A percentile compares a stretch with the other conserved stretches of the same genome.
Evolutionary conservation across 2,329 filamentous ascomycete species (phyloP).

Genomic region (Cladobotryum protrusum): DNA sequence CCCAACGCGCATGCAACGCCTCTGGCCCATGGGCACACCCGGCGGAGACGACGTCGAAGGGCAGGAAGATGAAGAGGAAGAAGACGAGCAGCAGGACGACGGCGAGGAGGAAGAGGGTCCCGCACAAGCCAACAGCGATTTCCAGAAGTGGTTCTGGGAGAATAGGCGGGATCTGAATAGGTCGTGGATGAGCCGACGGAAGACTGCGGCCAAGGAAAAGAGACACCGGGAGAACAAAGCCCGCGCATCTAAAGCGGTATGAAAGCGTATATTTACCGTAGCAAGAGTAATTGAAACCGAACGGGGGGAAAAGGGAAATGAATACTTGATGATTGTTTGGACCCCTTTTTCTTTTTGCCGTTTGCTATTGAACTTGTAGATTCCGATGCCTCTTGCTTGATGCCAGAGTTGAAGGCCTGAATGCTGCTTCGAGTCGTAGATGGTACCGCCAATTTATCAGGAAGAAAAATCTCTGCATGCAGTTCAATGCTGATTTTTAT

Average conservation of each 20-base stretch:
- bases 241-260: slow-evolving; percentile 37
- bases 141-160: slow-evolving; percentile 64
- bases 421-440: too few relatives aligned
- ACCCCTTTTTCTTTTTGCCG: neutral
- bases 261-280: slow-evolving; percentile 6
- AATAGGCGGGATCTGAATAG: slow-evolving; percentile 58
- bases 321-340: neutral
- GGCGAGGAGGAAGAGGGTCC: slow-evolving; percentile 19
- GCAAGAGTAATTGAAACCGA: neutral
- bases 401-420: too few relatives aligned
- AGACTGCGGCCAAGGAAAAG: slow-evolving; percentile 59
- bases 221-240: slow-evolving; percentile 59
- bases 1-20: slow-evolving; percentile 56
- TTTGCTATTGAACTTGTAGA: neutral
- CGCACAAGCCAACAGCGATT: slow-evolving; percentile 39
- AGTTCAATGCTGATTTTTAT: too few relatives aligned
- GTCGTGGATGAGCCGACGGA: slow-evolving; percentile 60
- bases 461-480: too few relatives aligned
- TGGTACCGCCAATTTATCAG: too few relatives aligned
- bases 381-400: too few relatives aligned
- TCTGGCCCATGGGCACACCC: slow-evolving; percentile 38
- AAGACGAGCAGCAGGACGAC: slow-evolving; percentile 23
- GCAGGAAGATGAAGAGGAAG: slow-evolving; percentile 36
- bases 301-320: neutral
- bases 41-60: slow-evolving; percentile 29